Evolutionary conservation across 2,329 filamentous ascomycete species (phyloP), one percentile per base, ranked within the genome.

Genomic region (Fusarium temperatum): DNA sequence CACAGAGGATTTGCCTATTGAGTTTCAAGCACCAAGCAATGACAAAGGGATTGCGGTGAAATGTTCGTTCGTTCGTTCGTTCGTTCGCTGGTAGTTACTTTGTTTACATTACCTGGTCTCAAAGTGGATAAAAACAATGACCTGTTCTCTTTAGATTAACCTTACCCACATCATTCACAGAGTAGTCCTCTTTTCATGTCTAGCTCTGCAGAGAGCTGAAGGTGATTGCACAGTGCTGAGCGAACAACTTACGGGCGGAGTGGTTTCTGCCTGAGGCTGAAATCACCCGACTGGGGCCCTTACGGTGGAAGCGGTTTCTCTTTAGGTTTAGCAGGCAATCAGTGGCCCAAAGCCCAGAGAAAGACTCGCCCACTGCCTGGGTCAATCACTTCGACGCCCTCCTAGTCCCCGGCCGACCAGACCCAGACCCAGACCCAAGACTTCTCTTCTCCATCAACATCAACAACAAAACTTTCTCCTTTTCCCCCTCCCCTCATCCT

Each of bases 181-280:
- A 42, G 51, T 44, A 68, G 26, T 54, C 45, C 66, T 59, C 57
- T 68, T 67, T 68, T 67, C 35, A 36, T 38, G 20, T 55, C 38
- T 56, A 56, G 38, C n/a, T 39, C 53, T 42, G 42, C 28, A 54
- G 42, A 60, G 15, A 60, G 18, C 38, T 54, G 45, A 58, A 65
- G 39, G 50, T 38, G 53, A 65, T 68, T 68, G 50, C 62, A 60
- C 50, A 6, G 32, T 38, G 24, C 48, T 28, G 48, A 44, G 18
- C 38, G 61, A 61, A 44, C 39, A 61, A 47, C 28, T 35, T n/a
- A 26, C 10, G 50, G 14, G 38, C 14, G 61, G 17, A 41, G n/a
- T 26, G n/a, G n/a, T 67, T 67, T 62, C 22, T 78, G 77, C 77
- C 77, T 78, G 73, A 78, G 77, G 77, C 71, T 67, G 66, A 74